Evolutionary conservation across 2,329 filamentous ascomycete genomes (phyloP), one percentile per base, ranked within the genome.

Genomic region (Colletotrichum abscissum): DNA sequence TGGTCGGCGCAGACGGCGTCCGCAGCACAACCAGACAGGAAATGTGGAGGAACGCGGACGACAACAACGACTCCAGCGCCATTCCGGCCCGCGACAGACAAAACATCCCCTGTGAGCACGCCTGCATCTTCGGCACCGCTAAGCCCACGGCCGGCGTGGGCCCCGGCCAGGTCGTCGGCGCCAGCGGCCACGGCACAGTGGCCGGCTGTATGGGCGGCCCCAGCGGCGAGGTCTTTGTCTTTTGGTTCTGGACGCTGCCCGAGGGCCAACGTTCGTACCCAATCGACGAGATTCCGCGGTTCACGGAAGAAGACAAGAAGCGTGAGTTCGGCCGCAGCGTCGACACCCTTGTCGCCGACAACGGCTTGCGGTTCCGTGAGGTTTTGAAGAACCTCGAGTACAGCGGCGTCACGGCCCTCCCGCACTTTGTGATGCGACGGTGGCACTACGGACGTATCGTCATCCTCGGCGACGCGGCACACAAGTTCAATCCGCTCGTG

Each of bases 1-100:
- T 86, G 0, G 77, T 85, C 0, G 83, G 84, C 0, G 80, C 82
- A 0, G 84, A 86, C 58, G 84, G 85, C 1, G 79, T 86, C 22
- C 79, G 84, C 68, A 86, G 84, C 74, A 75, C 72, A 0, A 77
- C 84, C 1, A 76, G 85, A 6, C 57, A 74, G 4, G 79, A 82
- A 35, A 81, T 81, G 80, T 73, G 70, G 70, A 63, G 67, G 49
- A 73, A 73, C 55, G 70, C 70, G 19, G 70, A 73, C 16, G 70
- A 46, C 42, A 52, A 57, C 42, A 16, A 26, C 33, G 70, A 73
- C 52, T 73, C 70, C 1, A 55, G 54, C 60, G 67, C 70, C 4
- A 70, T 73, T 8, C 70, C 70, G 16, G 55, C 42, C 24, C 46
- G 59, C 46, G 70, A 73, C 56, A 55, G 55, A 3, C 59, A 63